Conservation (phyloP, 257 asterid species). For the Solanum paucissectum region DNA sequence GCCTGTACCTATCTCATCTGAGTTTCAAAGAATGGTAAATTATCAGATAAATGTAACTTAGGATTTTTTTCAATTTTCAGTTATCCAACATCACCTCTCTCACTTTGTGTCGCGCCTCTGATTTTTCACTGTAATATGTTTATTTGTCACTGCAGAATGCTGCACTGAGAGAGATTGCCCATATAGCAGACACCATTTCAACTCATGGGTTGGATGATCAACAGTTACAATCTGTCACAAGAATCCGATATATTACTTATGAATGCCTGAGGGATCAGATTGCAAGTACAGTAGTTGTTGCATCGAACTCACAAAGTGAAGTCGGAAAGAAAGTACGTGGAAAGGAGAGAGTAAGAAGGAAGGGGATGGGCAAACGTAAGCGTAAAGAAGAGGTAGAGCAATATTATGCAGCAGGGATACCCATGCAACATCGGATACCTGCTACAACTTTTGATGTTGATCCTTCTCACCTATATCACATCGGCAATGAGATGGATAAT, state of each 20-base stretch:
- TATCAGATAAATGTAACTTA: neutral
- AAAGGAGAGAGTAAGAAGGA: slow-evolving; percentile 83
- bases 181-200: slow-evolving; percentile 56
- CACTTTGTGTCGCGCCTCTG: neutral
- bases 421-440: slow-evolving; percentile 26
- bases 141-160: slow-evolving; percentile 32
- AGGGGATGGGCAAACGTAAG: slow-evolving; percentile 57
- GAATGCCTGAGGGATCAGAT: slow-evolving; percentile 70
- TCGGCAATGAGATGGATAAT: slow-evolving; percentile 25
- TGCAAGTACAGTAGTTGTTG: slow-evolving; percentile 25
- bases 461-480: slow-evolving; percentile 26
- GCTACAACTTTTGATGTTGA: slow-evolving; percentile 18
- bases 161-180: slow-evolving; percentile 76
- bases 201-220: slow-evolving; percentile 85
- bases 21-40: slow-evolving; percentile 85
- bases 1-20: slow-evolving; percentile 81
- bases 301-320: slow-evolving; percentile 37
- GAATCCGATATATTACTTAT: slow-evolving; percentile 58
- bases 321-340: slow-evolving; percentile 51
- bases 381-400: slow-evolving; percentile 60
- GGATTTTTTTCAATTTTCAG: neutral
- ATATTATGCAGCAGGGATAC: slow-evolving; percentile 20
- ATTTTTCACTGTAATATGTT: slow-evolving; percentile 1
- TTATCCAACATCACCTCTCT: neutral
- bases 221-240: slow-evolving; percentile 57